Base-by-base conservation (phyloP, 139 green algal species). In the Micractinium sp. region DNA sequence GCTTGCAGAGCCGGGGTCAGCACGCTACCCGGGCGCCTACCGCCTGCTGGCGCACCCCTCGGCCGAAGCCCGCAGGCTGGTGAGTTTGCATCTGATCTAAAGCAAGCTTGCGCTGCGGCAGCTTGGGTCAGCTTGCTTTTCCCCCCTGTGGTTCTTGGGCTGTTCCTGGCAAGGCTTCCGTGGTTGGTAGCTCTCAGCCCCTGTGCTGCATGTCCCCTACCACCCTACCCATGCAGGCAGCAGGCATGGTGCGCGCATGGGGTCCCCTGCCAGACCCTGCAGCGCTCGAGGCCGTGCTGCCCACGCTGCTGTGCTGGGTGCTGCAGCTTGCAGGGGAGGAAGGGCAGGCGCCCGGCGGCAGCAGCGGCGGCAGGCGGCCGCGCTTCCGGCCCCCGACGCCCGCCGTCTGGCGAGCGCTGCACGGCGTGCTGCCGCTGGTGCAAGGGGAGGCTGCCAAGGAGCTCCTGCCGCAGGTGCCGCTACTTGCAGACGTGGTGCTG, bases 21-120 rank as follows among this genome's bases (percentile, higher is more conserved):
- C 82, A 1, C 75, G 90, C 69, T 92, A 92, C 39, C 82, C 88
- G 19, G 90, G 90, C 25, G 63, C 90, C 33, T 92, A 91, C 71
- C 79, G 78, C 53, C 69, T 92, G 33, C 78, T 91, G 56, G 87
- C 90, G n/a, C 90, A 92, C 53, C 81, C 90, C 18, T 80, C 77
- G 29, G 14, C 90, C 2, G 63, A 83, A 12, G 82, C 88, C 29
- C 67, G 90, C 5, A 47, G 82, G 33, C 53, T 92, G 90, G 90
- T 92, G 67, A n/a, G 87, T 61, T 16, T 25, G 63, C 63, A 27
- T n/a, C n/a, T n/a, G n/a, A n/a, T n/a, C n/a, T n/a, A n/a, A n/a
- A n/a, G n/a, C n/a, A n/a, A 56, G 47, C 47, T 56, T 9, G 7
- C 7, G 47, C 47, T 56, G 47, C 9, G 47, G 47, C 5, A 9